phyloP scores from a whole-genome alignment of 2,329 filamentous ascomycete genomes.

The Penicillium decumbens region DNA sequence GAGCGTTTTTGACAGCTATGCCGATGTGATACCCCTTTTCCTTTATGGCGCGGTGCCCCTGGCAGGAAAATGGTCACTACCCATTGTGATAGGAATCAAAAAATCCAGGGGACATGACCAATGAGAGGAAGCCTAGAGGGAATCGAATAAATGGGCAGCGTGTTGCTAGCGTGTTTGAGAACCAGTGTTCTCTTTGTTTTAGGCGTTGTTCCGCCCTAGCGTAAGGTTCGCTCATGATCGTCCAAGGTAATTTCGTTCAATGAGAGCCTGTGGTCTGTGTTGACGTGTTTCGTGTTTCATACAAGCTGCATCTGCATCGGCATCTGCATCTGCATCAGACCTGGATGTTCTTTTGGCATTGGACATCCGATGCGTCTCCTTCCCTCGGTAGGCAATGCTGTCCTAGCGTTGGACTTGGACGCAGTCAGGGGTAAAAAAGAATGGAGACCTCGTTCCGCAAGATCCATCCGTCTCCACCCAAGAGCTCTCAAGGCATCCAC shows the following conservation, averaged over 20 bases:
- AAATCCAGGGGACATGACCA: conserved; percentile 9
- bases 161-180: conserved; percentile 20
- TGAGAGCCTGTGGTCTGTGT: conserved; percentile 10
- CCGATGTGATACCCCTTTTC: conserved; percentile 4
- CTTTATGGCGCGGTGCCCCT: conserved; percentile 1
- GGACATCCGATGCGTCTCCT: background rate
- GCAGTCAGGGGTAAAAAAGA: conserved; percentile 6
- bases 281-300: conserved; percentile 17
- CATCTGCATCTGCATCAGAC: conserved; percentile 16
- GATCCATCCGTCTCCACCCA: conserved; percentile 23
- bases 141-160: conserved; percentile 16
- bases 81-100: conserved; percentile 2
- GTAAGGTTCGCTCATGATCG: conserved; percentile 20
- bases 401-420: background rate
- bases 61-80: background rate
- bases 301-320: conserved; percentile 13
- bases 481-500: conserved; percentile 16
- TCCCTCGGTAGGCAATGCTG: background rate
- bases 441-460: conserved; percentile 8
- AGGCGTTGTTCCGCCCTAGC: conserved; percentile 16
- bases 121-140: conserved; percentile 7
- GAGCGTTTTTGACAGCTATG: background rate
- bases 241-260: conserved; percentile 20
- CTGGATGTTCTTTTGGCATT: background rate
- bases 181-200: conserved; percentile 10